These are phyloP conservation scores for Escallonia herrerae DNA, from an alignment of 129 eudicot genomes.

Conservation along the genomic window DNA sequence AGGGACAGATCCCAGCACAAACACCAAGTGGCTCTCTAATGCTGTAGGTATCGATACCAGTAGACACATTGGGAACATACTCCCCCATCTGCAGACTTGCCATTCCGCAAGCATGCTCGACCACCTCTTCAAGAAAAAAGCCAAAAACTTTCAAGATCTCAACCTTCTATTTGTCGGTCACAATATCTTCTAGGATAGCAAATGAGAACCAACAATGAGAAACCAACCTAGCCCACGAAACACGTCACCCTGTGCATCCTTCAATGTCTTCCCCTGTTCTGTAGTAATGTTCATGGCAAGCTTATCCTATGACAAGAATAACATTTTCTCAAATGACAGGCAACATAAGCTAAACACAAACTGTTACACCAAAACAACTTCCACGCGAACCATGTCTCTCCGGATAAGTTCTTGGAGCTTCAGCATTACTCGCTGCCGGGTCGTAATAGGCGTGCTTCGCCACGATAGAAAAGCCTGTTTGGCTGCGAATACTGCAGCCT, in stretches of 20 bases:
- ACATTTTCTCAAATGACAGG: slow-evolving; percentile 1
- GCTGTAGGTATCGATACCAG: slow-evolving; percentile 96
- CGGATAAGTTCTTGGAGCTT: slow-evolving; percentile 92
- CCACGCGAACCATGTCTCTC: slow-evolving; percentile 68
- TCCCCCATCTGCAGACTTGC: slow-evolving; percentile 98
- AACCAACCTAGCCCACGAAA: slow-evolving; percentile 92
- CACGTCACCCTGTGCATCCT: slow-evolving; percentile 99
- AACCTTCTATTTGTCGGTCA: not conserved
- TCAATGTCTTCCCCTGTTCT: slow-evolving; percentile 94
- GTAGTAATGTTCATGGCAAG: slow-evolving; percentile 87
- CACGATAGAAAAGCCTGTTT: slow-evolving; percentile 83
- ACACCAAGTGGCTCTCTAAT: slow-evolving; percentile 96
- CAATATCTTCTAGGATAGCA: not conserved
- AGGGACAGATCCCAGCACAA: slow-evolving; percentile 99
- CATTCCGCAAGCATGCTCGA: slow-evolving; percentile 99
- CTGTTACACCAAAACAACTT: not conserved
- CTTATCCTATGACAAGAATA: slow-evolving; percentile 56
- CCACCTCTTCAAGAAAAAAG: slow-evolving; percentile 72
- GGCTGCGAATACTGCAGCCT: slow-evolving; percentile 95
- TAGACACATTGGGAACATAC: slow-evolving; percentile 81
- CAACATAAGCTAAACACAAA: slow-evolving; percentile 4
- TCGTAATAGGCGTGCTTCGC: slow-evolving; percentile 86
- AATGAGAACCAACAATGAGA: too few species aligned
- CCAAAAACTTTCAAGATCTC: slow-evolving; percentile 8
- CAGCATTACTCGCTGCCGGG: slow-evolving; percentile 90